Conservation (phyloP, 2,329 filamentous ascomycete genomes). For the Arthrobotrys megalospora region DNA sequence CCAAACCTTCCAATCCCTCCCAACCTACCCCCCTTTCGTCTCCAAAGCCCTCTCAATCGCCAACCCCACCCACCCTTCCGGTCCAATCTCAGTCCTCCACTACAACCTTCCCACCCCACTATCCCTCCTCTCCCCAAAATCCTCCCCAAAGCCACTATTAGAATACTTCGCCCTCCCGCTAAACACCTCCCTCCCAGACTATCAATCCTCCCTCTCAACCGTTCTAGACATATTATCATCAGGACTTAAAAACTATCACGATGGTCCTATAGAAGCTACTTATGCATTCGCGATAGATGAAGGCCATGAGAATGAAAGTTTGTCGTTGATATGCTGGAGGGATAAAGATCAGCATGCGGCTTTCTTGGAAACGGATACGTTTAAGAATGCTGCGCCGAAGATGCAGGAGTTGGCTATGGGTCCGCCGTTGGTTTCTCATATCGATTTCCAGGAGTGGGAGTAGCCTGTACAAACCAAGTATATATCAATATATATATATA, state of each 20-base stretch:
- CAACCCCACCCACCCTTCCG: not conserved
- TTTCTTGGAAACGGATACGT: slow-evolving; percentile 8
- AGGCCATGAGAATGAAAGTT: not conserved
- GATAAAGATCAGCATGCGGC: slow-evolving; percentile 1
- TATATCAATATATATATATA: not conserved
- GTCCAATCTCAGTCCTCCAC: slow-evolving; percentile 37
- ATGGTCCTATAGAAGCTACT: not conserved
- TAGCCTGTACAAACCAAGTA: no score
- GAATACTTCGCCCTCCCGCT: slow-evolving; percentile 31
- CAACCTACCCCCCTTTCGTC: slow-evolving; percentile 32
- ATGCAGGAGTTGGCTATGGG: slow-evolving; percentile 1
- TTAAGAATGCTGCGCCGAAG: not conserved
- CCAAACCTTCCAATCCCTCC: slow-evolving; percentile 29
- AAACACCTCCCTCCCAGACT: not conserved
- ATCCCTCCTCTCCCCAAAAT: slow-evolving; percentile 16
- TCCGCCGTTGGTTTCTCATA: slow-evolving; percentile 12
- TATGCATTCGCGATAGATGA: slow-evolving; percentile 20
- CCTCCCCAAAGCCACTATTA: slow-evolving; percentile 8
- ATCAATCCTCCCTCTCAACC: not conserved
- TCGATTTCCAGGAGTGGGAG: slow-evolving; percentile 24
- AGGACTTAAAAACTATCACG: not conserved
- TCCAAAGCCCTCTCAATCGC: slow-evolving; percentile 5
- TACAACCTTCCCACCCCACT: slow-evolving; percentile 30
- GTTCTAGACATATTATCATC: not conserved
- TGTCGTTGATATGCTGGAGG: slow-evolving; percentile 27